Percentiles rank a stretch among this genome's conserved stretches.
These are phyloP conservation scores for Teunomyces lycoperdinae DNA, from an alignment of 805 yeast species.

Conservation along the genomic window DNA sequence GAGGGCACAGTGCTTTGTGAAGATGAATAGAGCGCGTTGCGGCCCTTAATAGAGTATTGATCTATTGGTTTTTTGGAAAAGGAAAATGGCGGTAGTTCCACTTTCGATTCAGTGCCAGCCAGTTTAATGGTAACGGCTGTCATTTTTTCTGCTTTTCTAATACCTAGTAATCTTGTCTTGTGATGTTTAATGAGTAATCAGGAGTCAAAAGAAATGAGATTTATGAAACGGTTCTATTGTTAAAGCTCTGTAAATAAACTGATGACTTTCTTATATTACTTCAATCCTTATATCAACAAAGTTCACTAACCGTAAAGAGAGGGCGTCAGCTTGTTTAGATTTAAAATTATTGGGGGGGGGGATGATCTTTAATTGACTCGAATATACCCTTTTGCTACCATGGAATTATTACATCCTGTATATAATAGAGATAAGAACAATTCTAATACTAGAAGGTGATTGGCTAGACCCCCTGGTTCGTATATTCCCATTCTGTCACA, in stretches of 20 bases:
- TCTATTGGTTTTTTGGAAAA: conserved; percentile 31
- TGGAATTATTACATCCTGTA: background rate
- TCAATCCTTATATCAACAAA: no score
- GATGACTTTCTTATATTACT: background rate
- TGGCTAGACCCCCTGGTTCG: background rate
- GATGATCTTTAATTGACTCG: background rate
- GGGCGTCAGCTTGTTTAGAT: no score
- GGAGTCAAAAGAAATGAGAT: background rate
- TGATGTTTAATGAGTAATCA: background rate
- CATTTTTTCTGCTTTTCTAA: background rate
- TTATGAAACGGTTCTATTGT: background rate
- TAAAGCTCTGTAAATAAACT: background rate
- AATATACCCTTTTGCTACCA: background rate
- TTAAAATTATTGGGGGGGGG: background rate
- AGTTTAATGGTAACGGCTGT: background rate
- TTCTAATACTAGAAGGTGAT: background rate
- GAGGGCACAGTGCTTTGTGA: conserved; percentile 3
- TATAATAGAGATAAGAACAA: conserved; percentile 1
- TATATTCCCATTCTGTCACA: background rate
- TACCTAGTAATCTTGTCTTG: background rate
- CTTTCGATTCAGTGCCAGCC: background rate
- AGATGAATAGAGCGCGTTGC: background rate
- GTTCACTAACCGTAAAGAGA: no score
- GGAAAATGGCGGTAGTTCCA: conserved; percentile 24
- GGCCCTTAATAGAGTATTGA: conserved; percentile 4